Percentiles rank a stretch among this genome's conserved stretches.
Evolutionary conservation across 2,329 filamentous ascomycete genomes (phyloP).

Genomic region (Fusarium drepaniforme): DNA sequence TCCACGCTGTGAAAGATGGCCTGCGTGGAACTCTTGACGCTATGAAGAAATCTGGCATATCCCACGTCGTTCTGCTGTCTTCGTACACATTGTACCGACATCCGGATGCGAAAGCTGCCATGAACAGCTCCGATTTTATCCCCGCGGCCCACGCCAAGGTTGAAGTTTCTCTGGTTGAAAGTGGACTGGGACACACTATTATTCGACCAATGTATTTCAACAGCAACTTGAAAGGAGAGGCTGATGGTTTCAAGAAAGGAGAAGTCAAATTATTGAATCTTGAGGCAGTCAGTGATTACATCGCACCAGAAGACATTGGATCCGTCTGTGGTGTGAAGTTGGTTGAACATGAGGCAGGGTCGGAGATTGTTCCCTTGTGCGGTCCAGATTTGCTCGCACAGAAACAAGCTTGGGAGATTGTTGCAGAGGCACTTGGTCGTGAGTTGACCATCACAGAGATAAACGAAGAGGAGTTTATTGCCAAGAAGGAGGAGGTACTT

Average conservation of each 20-base stretch:
- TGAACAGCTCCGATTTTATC: not conserved
- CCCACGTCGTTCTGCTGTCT: slow-evolving; percentile 13
- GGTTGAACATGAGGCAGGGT: fast-evolving
- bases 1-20: slow-evolving; percentile 12
- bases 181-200: not conserved
- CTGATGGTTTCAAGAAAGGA: not conserved
- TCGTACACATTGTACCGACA: slow-evolving; percentile 2
- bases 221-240: slow-evolving; percentile 20
- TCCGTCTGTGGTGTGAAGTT: slow-evolving; percentile 9
- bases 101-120: not conserved
- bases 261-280: not conserved
- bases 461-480: not conserved
- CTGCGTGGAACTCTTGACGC: slow-evolving; percentile 2
- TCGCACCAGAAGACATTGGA: slow-evolving; percentile 24
- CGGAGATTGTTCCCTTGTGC: slow-evolving; percentile 4
- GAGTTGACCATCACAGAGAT: slow-evolving; percentile 11
- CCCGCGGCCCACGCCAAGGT: slow-evolving; percentile 13
- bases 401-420: slow-evolving; percentile 1
- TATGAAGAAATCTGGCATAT: slow-evolving; percentile 18
- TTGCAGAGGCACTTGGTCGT: not conserved
- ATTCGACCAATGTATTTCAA: slow-evolving; percentile 19
- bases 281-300: slow-evolving; percentile 12
- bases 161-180: slow-evolving; percentile 13
- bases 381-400: slow-evolving; percentile 15
- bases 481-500: not conserved